phyloP scores from a whole-genome alignment of 1,284 basidiomycete species.

The Coniferiporia sulphurascens region DNA sequence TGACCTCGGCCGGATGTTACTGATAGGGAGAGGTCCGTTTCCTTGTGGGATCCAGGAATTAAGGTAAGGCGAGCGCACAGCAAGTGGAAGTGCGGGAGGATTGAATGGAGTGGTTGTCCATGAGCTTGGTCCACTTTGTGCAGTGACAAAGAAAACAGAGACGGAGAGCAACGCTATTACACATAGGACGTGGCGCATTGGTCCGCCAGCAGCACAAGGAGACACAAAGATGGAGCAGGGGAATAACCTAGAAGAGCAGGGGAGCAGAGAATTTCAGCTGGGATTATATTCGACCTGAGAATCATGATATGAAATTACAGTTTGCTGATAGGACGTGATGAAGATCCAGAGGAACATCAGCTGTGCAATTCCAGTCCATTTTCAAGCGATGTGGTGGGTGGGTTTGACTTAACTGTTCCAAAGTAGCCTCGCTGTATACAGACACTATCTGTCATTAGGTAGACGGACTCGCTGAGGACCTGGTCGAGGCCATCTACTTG shows the following conservation, averaged over 20 bases:
- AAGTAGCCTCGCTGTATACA: no score
- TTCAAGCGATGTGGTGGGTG: no score
- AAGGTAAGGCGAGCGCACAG: slow-evolving; percentile 61
- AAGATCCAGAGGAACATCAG: no score
- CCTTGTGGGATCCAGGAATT: slow-evolving; percentile 59
- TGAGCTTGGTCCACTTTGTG: slow-evolving; percentile 11
- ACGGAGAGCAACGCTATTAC: not conserved
- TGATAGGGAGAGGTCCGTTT: slow-evolving; percentile 24
- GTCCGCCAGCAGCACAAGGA: not conserved
- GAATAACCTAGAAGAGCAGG: not conserved
- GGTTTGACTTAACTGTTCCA: no score
- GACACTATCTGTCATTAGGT: no score
- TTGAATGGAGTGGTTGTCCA: slow-evolving; percentile 57
- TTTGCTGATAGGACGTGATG: no score
- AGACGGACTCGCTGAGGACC: no score
- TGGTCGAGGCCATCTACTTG: no score
- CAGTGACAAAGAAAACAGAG: not conserved
- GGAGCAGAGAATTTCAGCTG: slow-evolving; percentile 16
- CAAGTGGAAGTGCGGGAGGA: slow-evolving; percentile 52
- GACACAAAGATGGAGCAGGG: not conserved
- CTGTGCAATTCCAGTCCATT: no score
- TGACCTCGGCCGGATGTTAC: not conserved
- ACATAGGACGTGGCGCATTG: not conserved
- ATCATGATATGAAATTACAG: no score
- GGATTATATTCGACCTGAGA: no score